Evolutionary conservation across 208 protist genomes (phyloP).

Genomic region (Leishmania guyanensis): DNA sequence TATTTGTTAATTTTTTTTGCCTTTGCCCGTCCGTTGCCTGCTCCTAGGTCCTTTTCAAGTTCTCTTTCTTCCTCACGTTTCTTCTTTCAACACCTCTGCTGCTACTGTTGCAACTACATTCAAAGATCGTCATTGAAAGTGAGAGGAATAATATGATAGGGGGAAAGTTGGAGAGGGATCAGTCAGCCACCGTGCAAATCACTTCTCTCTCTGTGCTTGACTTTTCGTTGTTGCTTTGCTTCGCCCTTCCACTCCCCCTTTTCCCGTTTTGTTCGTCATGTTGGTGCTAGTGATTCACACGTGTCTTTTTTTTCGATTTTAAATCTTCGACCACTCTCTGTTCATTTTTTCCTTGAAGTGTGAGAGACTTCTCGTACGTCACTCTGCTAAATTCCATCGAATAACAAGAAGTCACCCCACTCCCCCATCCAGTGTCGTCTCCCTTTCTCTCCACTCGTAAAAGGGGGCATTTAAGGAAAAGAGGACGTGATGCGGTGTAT

Average conservation of each 20-base stretch:
- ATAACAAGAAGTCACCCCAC: not conserved
- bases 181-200: no score
- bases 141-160: not conserved
- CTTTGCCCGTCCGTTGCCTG: not conserved
- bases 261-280: conserved; percentile 13
- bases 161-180: not conserved
- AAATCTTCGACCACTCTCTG: not conserved
- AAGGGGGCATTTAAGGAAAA: not conserved
- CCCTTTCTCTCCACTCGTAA: not conserved
- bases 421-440: not conserved
- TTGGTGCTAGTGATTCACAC: conserved; percentile 2
- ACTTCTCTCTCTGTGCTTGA: not conserved
- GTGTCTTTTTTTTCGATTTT: conserved; percentile 1
- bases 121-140: not conserved
- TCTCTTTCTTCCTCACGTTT: conserved; percentile 18
- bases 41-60: not conserved
- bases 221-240: conserved; percentile 13
- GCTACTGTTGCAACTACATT: not conserved
- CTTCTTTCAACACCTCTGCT: not conserved
- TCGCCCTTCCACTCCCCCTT: conserved; percentile 1
- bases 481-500: not conserved
- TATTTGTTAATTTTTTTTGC: conserved; percentile 3
- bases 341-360: not conserved
- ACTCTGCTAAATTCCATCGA: not conserved
- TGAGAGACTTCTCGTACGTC: not conserved